Base-by-base conservation (phyloP, 345 rosid genomes). In the Gossypium ekmanianum region DNA sequence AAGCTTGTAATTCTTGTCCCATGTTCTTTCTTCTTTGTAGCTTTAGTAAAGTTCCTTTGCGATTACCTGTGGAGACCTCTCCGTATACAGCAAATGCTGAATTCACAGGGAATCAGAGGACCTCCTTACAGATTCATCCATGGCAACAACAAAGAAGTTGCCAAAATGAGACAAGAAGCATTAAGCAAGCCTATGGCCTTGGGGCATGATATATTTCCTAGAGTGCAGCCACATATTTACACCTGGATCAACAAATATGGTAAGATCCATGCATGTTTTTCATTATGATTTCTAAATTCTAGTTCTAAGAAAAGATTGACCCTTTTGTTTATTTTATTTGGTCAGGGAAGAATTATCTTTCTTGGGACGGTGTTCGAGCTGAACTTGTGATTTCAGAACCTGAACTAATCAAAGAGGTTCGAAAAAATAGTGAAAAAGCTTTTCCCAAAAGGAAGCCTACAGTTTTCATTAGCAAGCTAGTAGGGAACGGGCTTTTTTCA, bases 341-440 rank as follows among this genome's bases (percentile, higher is more conserved):
- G 39, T 16, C 29, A 84, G 86, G 84, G 78, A 75, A 62, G 71
- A 85, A 74, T 26, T 82, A 78, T 61, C 77, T 88, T 12, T 26
- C 1, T 3, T 85, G 89, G 89, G 26, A 51, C 7, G 87, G 88
- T 29, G 14, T 69, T 29, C 59, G 22, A 61, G 76, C 91, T 67
- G 80, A 76, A 29, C 48, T 88, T 43, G 78, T 79, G 5, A 75
- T 84, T 47, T 67, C 81, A 7, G 83, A 86, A 50, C 81, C 87
- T 17, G 81, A 81, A 51, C 77, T 80, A 63, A 58, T 80, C 24
- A 84, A 86, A 76, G 84, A 88, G 67, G 44, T 88, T 51, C 64
- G 84, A 16, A 81, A 52, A 74, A 76, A 81, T 24, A 88, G 80
- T 72, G 80, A 80, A 5, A 77, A 72, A 63, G 6, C 52, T 4